phyloP scores from a whole-genome alignment of 805 yeast genomes.

The Yarrowia deformans region DNA sequence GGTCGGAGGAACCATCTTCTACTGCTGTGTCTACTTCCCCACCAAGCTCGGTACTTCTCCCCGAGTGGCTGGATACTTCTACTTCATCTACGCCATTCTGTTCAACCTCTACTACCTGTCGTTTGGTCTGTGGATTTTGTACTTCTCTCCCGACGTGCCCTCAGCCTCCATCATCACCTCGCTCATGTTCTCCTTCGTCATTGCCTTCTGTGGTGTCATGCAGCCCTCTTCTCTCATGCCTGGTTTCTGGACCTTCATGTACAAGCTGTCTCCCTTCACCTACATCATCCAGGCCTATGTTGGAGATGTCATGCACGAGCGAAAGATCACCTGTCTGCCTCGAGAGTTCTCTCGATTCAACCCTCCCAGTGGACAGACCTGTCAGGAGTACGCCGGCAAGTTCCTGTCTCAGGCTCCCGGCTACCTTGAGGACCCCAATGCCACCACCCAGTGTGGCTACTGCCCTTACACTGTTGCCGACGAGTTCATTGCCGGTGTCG shows the following conservation, averaged over 20 bases:
- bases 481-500: constrained; percentile 55
- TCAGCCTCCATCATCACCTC: constrained; percentile 69
- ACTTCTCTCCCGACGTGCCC: constrained; percentile 69
- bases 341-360: constrained; percentile 59
- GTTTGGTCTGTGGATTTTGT: constrained; percentile 62
- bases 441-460: constrained; percentile 54
- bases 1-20: constrained; percentile 59
- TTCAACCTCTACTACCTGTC: constrained; percentile 61
- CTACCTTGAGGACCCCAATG: constrained; percentile 62
- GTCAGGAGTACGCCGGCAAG: constrained; percentile 60
- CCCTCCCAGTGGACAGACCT: constrained; percentile 69
- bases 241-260: constrained; percentile 86
- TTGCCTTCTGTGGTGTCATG: constrained; percentile 74
- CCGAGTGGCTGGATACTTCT: constrained; percentile 59
- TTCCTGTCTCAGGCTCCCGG: constrained; percentile 61
- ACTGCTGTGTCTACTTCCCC: constrained; percentile 62
- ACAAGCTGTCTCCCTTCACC: constrained; percentile 72
- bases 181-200: constrained; percentile 62
- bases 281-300: constrained; percentile 69
- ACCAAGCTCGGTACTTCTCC: constrained; percentile 55
- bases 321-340: constrained; percentile 58
- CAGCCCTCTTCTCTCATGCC: constrained; percentile 68
- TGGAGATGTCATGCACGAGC: constrained; percentile 58
- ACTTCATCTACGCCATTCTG: constrained; percentile 58
- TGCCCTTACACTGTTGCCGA: constrained; percentile 54